Percentiles rank a stretch among this genome's conserved stretches.
Evolutionary conservation across 371 early-diverging fungal genomes (phyloP).

Genomic region (Smittium mucronatum): DNA sequence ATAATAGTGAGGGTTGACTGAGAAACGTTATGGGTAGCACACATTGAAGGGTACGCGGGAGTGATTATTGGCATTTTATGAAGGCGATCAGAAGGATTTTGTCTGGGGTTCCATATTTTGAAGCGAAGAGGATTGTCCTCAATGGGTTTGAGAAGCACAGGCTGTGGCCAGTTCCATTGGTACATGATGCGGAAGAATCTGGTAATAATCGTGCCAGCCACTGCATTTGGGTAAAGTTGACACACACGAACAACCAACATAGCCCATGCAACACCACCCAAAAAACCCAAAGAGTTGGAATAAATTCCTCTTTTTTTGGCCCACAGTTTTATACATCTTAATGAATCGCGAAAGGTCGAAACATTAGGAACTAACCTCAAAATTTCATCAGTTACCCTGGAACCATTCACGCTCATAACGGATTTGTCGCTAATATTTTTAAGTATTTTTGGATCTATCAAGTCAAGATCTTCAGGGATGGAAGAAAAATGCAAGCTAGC

Average conservation of each 20-base stretch:
- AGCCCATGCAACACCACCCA: conserved; percentile 99
- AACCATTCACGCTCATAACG: conserved; percentile 93
- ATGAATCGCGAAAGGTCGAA: conserved; percentile 74
- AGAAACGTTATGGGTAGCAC: conserved; percentile 98
- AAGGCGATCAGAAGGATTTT: conserved; percentile 73
- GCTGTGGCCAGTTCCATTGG: conserved; percentile 97
- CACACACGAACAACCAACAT: conserved; percentile 95
- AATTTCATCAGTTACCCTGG: conserved; percentile 97
- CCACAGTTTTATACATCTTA: conserved; percentile 97
- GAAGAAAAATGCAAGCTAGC: conserved; percentile 66
- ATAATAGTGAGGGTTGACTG: conserved; percentile 79
- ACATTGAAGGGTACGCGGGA: conserved; percentile 99
- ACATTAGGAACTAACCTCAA: conserved; percentile 90
- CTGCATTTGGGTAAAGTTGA: conserved; percentile 94
- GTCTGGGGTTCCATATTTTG: conserved; percentile 96
- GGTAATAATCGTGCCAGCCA: conserved; percentile 70
- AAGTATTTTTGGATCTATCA: conserved; percentile 77
- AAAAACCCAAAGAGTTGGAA: conserved; percentile 96
- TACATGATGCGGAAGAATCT: conserved; percentile 86
- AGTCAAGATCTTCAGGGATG: conserved; percentile 78
- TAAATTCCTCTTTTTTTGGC: conserved; percentile 93
- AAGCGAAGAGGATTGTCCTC: conserved; percentile 86
- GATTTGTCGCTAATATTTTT: conserved; percentile 87
- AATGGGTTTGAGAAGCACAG: conserved; percentile 84
- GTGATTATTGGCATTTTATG: conserved; percentile 99